These are phyloP conservation scores for Podospora pseudoanserina DNA, from an alignment of 495 filamentous ascomycete genomes.

Conservation along the genomic window DNA sequence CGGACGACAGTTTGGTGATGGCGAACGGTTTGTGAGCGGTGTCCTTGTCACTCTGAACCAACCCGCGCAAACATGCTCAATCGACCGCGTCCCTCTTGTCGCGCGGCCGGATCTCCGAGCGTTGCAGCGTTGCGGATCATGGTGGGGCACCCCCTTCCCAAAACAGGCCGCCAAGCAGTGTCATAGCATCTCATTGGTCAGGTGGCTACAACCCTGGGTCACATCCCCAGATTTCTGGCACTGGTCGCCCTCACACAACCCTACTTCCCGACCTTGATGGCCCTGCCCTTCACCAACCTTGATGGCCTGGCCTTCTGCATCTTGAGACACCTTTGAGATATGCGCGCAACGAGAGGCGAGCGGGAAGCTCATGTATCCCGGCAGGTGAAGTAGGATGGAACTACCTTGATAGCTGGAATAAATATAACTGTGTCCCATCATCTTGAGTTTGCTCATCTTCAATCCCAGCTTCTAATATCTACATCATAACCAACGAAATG, in stretches of 20 bases:
- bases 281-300: not conserved
- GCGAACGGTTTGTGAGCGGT: not conserved
- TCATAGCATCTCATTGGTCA: not conserved
- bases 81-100: conserved; percentile 11
- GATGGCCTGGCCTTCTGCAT: not conserved
- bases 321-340: not conserved
- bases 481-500: conserved; percentile 17
- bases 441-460: not conserved
- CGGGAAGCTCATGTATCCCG: not conserved
- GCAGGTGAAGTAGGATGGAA: not conserved
- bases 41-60: conserved; percentile 12
- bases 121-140: conserved; percentile 3
- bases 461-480: not conserved
- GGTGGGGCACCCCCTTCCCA: not conserved
- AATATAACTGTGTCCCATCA: not conserved
- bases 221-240: not conserved
- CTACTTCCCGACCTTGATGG: not conserved
- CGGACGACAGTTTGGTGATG: not conserved
- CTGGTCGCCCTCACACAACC: not conserved
- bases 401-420: not conserved
- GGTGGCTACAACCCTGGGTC: not conserved
- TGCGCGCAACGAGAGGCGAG: not conserved
- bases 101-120: conserved; percentile 1
- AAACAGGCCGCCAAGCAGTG: conserved; percentile 1
- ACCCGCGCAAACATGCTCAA: conserved; percentile 38